Percentiles rank a stretch among this genome's conserved stretches.
Conservation (phyloP, 2,329 filamentous ascomycete genomes). For the Trichoderma atroviride region DNA sequence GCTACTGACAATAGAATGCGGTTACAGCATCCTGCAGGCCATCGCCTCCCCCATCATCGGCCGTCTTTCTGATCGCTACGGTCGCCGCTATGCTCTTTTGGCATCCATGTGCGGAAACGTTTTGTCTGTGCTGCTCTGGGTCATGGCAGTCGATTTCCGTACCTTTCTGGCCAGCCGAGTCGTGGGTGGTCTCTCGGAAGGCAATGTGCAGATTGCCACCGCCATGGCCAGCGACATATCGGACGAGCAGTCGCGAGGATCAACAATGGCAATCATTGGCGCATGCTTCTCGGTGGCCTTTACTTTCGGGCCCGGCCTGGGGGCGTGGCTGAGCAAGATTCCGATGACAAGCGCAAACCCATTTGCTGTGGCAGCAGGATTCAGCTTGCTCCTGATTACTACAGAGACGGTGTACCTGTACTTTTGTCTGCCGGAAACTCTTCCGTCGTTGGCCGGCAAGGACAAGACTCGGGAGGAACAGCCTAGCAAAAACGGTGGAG, state of each 20-base stretch:
- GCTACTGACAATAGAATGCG: conserved; percentile 4
- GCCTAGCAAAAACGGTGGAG: conserved; percentile 27
- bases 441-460: conserved; percentile 57
- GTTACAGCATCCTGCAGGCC: conserved; percentile 77
- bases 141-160: conserved; percentile 88
- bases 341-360: conserved; percentile 82
- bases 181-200: conserved; percentile 91
- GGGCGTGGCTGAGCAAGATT: conserved; percentile 80
- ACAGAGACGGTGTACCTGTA: conserved; percentile 89
- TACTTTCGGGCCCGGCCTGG: conserved; percentile 91
- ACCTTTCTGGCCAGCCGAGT: conserved; percentile 93
- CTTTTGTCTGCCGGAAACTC: conserved; percentile 80
- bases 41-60: conserved; percentile 92
- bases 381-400: conserved; percentile 82
- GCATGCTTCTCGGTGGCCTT: conserved; percentile 97
- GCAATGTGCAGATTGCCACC: conserved; percentile 93
- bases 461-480: conserved; percentile 30
- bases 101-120: conserved; percentile 94
- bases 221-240: conserved; percentile 97
- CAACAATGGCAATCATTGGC: conserved; percentile 95
- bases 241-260: conserved; percentile 78
- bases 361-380: conserved; percentile 88
- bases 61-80: conserved; percentile 82
- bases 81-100: conserved; percentile 82
- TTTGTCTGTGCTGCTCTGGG: conserved; percentile 90